Base-by-base conservation (phyloP, 2,329 filamentous ascomycete species). In the Diplodia mutila region DNA sequence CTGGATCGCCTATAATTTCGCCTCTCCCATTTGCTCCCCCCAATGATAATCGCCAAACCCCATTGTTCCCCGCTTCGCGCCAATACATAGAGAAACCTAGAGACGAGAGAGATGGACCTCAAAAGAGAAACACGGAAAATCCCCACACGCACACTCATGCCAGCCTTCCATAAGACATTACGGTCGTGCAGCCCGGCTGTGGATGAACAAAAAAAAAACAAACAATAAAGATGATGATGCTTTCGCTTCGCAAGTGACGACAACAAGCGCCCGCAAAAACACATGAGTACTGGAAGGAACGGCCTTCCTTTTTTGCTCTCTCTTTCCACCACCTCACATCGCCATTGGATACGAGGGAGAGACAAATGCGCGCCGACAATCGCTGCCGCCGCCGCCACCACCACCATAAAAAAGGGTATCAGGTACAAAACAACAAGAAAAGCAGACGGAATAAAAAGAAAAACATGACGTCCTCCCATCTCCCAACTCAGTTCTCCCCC, bases 121-220 rank as follows among this genome's bases (percentile, higher is more conserved):
- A 52, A 27, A 32, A 34, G n/a, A 29, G 14, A 37, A 32, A 55
- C 16, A 55, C 21, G 2, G 5, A 23, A 21, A 34, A 53, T n/a
- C 12, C 18, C 23, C n/a, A 37, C 29, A n/a, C n/a, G n/a, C n/a
- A n/a, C n/a, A n/a, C 12, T 46, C 29, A n/a, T 37, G 29, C 53
- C 29, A 55, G 53, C 29, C 53, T 12, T n/a, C 23, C 18, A 55
- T 34, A 55, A 52, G 53, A 55, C 53, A 55, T 55, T 55, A 55
- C 53, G 53, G 53, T 55, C 53, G 53, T 55, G 53, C 53, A 55
- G 53, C n/a, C 53, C 53, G 53, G 53, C 53, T 55, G 53, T 55
- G 53, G 32, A n/a, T n/a, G n/a, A n/a, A n/a, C n/a, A 11, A 12
- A 16, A 54, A 16, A 11, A 18, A 14, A 18, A 37, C 21, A 21